Conservation (phyloP, 768 basidiomycete species). For the Nidularia sp. region DNA sequence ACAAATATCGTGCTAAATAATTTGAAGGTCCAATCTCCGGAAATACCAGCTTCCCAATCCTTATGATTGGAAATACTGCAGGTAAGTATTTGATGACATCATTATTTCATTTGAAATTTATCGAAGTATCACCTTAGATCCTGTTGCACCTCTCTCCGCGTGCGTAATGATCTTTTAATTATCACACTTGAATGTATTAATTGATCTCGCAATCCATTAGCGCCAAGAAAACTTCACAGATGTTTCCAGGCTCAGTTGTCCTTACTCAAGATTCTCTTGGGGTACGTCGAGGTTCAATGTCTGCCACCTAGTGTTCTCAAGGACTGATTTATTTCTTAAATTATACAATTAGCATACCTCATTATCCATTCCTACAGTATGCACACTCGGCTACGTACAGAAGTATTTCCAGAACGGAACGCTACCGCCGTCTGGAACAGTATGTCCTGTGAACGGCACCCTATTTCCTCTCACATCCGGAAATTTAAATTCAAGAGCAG, state of each 20-base stretch:
- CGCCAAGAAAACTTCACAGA: conserved; percentile 31
- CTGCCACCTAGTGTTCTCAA: neutral
- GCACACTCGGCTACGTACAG: conserved; percentile 26
- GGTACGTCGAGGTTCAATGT: conserved; percentile 15
- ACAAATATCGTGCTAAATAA: neutral
- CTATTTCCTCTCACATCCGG: neutral
- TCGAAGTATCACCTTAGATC: conserved; percentile 12
- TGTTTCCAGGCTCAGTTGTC: conserved; percentile 33
- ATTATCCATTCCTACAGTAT: conserved; percentile 23
- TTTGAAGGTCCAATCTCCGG: conserved; percentile 25
- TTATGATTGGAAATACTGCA: conserved; percentile 36
- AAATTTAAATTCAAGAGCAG: too few species aligned
- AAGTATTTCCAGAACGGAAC: conserved; percentile 36
- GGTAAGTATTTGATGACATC: conserved; percentile 13
- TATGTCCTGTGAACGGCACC: conserved; percentile 21
- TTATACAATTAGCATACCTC: conserved; percentile 24
- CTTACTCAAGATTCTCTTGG: conserved; percentile 38
- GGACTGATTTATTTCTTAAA: neutral
- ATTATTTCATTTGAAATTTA: neutral
- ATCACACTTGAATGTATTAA: too few species aligned
- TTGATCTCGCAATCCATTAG: conserved; percentile 12
- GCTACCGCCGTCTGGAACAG: conserved; percentile 31
- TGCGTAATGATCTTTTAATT: conserved; percentile 7
- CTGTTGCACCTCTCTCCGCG: conserved; percentile 22
- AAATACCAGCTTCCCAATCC: conserved; percentile 34